A percentile compares a stretch with the other conserved stretches of the same genome.
Conservation (phyloP, 257 asterid genomes). For the Buddleja alternifolia region DNA sequence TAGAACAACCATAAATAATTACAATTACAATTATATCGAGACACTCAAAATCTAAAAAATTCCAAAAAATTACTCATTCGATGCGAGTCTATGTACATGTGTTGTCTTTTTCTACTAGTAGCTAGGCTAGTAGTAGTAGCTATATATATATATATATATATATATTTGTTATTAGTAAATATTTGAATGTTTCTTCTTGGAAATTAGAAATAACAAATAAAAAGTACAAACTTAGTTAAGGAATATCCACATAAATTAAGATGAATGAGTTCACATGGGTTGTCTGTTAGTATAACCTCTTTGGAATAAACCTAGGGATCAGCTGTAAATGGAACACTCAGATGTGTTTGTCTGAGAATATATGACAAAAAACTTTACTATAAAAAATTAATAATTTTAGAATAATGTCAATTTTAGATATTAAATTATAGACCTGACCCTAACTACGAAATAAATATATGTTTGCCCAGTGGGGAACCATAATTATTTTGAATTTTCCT, state of each 20-base stretch:
- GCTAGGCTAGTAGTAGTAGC: no score
- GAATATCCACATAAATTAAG: neutral
- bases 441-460: neutral
- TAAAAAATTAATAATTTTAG: neutral
- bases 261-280: conserved; percentile 32
- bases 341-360: conserved; percentile 28
- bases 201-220: neutral
- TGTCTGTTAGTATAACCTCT: conserved; percentile 27
- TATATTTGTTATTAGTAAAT: no score
- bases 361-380: neutral
- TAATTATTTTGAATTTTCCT: no score
- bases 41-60: no score
- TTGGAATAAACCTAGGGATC: conserved; percentile 35
- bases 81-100: no score
- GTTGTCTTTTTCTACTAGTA: no score
- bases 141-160: no score
- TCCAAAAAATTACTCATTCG: no score
- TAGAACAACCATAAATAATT: no score
- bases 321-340: conserved; percentile 10
- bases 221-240: neutral
- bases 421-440: neutral
- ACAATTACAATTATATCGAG: no score
- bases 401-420: neutral
- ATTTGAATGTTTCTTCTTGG: neutral
- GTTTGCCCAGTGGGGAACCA: no score